Evolutionary conservation across 768 basidiomycete species (phyloP), one percentile per base, ranked within the genome.

Genomic region (Tylopilus rubrobrunneus): DNA sequence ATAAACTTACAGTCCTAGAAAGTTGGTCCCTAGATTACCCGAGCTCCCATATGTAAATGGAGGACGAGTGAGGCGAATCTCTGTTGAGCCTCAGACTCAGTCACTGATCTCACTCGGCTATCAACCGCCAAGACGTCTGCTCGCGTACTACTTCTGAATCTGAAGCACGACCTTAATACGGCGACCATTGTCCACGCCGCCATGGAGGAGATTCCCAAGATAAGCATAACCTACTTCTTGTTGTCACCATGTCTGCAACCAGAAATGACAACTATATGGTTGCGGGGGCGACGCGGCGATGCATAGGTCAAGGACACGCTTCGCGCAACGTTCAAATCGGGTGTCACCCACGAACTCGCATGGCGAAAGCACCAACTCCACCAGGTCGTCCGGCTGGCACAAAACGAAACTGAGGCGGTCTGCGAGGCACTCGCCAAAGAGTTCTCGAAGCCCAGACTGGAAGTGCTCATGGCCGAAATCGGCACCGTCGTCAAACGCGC

Each of bases 361-460:
- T 89, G 80, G 77, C 78, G 89, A 15, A 78, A 79, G 50, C 75
- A 79, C 44, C 89, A 91, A 58, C 75, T 90, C 41, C 72, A 74
- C 42, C 82, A 84, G 58, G 74, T 89, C 33, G 83, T 80, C 25
- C 79, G 75, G 23, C 69, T 87, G 69, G 67, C 76, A 23, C 80
- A 87, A 58, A 82, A 87, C n/a, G 85, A 90, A 66, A 60, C 72
- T 4, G 74, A 81, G 4, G 75, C 71, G 4, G 64, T 89, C 47
- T 73, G 73, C 14, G 75, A 77, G 2, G 78, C 69, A 2, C n/a
- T 71, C 14, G 44, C 56, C n/a, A 56, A 60, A 12, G 86, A 87
- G 55, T 66, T 85, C 1, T 76, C 77, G 1, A 76, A 77, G 25
- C 83, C 82, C 1, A 70, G 64, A 29, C 27, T 58, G 7, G 67